Conservation (phyloP, 2,329 filamentous ascomycete genomes). For the Macrophomina tecta region DNA sequence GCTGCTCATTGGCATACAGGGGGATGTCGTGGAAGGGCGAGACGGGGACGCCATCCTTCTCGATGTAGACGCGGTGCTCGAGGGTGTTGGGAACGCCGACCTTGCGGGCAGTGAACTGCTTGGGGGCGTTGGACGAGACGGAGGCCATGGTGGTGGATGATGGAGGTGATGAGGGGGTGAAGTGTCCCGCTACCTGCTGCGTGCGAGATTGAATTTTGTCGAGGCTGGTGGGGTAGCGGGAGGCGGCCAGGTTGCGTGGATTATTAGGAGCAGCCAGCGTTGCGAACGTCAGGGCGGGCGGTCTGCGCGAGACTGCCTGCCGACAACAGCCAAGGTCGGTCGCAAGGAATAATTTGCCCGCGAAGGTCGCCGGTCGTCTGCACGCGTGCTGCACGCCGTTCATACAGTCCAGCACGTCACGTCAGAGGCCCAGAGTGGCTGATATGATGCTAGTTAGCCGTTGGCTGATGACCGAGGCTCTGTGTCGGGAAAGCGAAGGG, state of each 20-base stretch:
- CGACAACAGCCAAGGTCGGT: conserved; percentile 32
- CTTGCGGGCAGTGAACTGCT: conserved; percentile 79
- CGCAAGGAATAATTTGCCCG: conserved; percentile 27
- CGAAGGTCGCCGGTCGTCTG: conserved; percentile 22
- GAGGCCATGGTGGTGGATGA: conserved; percentile 36
- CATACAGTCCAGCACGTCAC: conserved; percentile 24
- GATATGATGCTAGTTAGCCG: conserved; percentile 6
- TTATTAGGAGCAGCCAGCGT: conserved; percentile 47
- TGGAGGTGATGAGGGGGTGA: conserved; percentile 36
- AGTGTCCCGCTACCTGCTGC: conserved; percentile 47
- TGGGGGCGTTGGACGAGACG: conserved; percentile 58
- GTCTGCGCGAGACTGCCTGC: conserved; percentile 43
- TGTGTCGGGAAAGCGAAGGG: conserved; percentile 20
- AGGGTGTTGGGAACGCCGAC: conserved; percentile 88
- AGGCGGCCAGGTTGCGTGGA: conserved; percentile 38
- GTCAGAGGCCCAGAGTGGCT: conserved; percentile 15
- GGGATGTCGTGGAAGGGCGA: conserved; percentile 99
- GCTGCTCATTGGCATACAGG: conserved; percentile 94
- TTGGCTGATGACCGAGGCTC: conserved; percentile 24
- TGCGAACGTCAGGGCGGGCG: conserved; percentile 43
- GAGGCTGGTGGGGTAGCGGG: conserved; percentile 46
- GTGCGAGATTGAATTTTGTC: conserved; percentile 50
- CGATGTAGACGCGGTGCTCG: conserved; percentile 96
- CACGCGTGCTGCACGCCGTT: conserved; percentile 18
- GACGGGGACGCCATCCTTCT: conserved; percentile 93